Evolutionary conservation across 305 asterid genomes (phyloP).

Genomic region (Fraxinus nigra): DNA sequence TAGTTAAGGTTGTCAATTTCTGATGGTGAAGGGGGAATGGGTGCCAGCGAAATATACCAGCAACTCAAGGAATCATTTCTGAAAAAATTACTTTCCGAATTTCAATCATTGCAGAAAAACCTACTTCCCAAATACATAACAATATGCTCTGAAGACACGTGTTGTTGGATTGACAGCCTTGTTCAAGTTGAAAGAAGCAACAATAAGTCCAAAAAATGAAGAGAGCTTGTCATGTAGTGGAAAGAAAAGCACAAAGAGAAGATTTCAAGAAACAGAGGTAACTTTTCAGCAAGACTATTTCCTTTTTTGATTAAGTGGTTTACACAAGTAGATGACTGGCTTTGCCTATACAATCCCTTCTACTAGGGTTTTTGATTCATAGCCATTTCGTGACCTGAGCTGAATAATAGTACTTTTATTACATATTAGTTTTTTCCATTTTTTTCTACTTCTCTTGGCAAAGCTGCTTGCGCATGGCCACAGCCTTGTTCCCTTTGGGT

Average conservation of each 20-base stretch:
- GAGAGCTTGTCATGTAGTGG: background rate
- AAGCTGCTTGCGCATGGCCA: slow-evolving; percentile 35
- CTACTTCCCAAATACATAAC: background rate
- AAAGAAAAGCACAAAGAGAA: background rate
- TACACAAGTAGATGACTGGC: background rate
- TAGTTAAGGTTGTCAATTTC: background rate
- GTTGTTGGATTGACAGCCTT: background rate
- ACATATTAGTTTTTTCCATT: slow-evolving; percentile 21
- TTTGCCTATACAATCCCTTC: background rate
- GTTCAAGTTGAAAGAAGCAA: background rate
- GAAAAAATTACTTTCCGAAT: background rate
- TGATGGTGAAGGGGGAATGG: background rate
- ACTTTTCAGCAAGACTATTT: background rate
- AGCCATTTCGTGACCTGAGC: slow-evolving; percentile 26
- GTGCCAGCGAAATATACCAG: background rate
- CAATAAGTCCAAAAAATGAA: background rate
- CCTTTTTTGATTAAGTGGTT: background rate
- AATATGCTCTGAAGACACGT: background rate
- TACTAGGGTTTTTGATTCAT: no score
- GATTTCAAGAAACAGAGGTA: background rate
- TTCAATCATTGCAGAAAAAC: background rate
- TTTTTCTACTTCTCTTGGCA: slow-evolving; percentile 36
- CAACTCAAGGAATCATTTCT: background rate
- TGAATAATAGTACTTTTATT: slow-evolving; percentile 13
- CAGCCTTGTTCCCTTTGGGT: slow-evolving; percentile 26